Conservation (phyloP, 1,139 yeast species). For the Zygotorulaspora mrakii region DNA sequence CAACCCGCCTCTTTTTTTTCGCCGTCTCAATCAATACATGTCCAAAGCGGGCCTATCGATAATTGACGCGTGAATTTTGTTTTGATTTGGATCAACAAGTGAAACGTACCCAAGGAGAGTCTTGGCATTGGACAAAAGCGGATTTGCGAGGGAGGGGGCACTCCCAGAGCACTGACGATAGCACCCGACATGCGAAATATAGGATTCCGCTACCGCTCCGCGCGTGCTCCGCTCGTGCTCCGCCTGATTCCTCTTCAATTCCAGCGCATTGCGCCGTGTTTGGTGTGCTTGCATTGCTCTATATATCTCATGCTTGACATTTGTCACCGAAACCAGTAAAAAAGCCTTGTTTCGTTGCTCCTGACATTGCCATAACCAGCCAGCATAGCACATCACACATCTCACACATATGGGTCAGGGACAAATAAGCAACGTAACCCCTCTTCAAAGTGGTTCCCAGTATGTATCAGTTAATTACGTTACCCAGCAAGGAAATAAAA, state of each 20-base stretch:
- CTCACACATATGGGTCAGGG: neutral
- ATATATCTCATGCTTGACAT: neutral
- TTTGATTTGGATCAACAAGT: constrained; percentile 1
- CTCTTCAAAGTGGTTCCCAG: constrained; percentile 1
- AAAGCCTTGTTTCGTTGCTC: neutral
- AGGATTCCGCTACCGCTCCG: no score
- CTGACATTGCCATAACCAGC: neutral
- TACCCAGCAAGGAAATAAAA: constrained; percentile 6
- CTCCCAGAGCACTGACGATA: no score
- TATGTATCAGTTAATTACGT: neutral
- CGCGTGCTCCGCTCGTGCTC: no score
- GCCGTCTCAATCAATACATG: no score
- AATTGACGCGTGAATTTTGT: constrained; percentile 3
- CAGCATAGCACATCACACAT: neutral
- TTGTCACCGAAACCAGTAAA: neutral
- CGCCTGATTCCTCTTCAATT: no score
- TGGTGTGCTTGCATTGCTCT: neutral
- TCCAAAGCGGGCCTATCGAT: no score
- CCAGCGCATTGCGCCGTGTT: neutral
- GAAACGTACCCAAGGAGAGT: no score
- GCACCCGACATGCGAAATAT: no score
- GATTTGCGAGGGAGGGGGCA: no score
- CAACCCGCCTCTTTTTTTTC: constrained; percentile 1
- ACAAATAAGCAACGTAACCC: constrained; percentile 4
- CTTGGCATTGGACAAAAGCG: no score